Evolutionary conservation across 305 asterid genomes (phyloP).

Genomic region (Fraxinus sp.): DNA sequence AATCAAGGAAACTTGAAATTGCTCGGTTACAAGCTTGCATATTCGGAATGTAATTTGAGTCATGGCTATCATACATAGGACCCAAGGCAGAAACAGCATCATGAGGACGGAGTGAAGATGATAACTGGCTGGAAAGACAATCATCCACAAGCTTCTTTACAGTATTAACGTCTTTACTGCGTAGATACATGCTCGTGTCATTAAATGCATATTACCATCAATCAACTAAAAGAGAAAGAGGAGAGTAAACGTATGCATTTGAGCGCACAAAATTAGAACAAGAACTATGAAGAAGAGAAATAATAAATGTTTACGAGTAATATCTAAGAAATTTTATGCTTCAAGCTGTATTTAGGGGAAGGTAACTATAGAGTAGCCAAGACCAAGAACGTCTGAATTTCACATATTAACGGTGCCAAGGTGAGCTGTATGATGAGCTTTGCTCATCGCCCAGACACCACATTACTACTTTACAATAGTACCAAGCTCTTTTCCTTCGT

Average conservation of each 20-base stretch:
- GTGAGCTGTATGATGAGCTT: slow-evolving; percentile 10
- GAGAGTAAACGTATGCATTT: neutral
- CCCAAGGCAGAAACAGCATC: slow-evolving; percentile 99
- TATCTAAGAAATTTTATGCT: neutral
- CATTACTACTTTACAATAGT: neutral
- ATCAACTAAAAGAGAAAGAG: slow-evolving; percentile 2
- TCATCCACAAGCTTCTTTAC: slow-evolving; percentile 97
- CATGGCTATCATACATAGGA: slow-evolving; percentile 88
- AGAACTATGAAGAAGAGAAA: neutral
- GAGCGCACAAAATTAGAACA: neutral
- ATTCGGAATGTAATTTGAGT: slow-evolving; percentile 70
- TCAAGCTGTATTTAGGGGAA: neutral
- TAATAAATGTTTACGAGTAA: neutral
- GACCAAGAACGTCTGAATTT: neutral
- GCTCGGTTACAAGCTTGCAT: slow-evolving; percentile 69
- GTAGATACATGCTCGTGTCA: slow-evolving; percentile 21
- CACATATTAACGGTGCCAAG: neutral
- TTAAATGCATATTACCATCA: slow-evolving; percentile 11
- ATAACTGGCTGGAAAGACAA: slow-evolving; percentile 61
- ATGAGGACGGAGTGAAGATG: slow-evolving; percentile 93
- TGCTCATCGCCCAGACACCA: neutral
- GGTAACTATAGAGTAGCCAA: neutral
- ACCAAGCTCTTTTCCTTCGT: neutral
- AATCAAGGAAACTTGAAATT: slow-evolving; percentile 59
- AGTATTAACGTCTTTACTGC: slow-evolving; percentile 91